Evolutionary conservation across 768 basidiomycete species (phyloP), one percentile per base, ranked within the genome.

Genomic region (Rhodosporidiobolus odoratus): DNA sequence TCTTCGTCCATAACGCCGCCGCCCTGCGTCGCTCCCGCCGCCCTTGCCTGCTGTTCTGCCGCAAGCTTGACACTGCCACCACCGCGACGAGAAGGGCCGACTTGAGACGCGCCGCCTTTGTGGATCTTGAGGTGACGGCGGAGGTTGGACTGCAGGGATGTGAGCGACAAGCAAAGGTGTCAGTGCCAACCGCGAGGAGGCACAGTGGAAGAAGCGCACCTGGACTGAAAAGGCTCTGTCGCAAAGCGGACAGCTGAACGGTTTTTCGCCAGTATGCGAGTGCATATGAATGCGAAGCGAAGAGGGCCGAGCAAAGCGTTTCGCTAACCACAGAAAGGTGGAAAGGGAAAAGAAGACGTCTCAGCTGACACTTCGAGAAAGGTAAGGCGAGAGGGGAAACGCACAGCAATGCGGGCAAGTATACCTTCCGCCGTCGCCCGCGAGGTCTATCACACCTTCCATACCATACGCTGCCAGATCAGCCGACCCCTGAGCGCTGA

Each of bases 191-290:
- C 23, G 37, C 30, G 35, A 38, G 8, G n/a, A 25, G 59, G 27
- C 21, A 15, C 43, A 35, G 27, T 10, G 27, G 13, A 12, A 8
- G n/a, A 23, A 17, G 19, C 68, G 23, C 32, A 70, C 66, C 60
- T 74, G 69, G 12, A 76, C 76, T 1, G 74, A 75, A 43, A 76
- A 76, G 12, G 66, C 66, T 2, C 76, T 63, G 30, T 68, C 66
- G 64, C 74, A 75, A 13, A 71, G 57, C 1, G 58, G 53, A 27
- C 76, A 76, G 0, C 56, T 48, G 65, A 76, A 76, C 1, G 76
- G 76, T 52, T 75, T 76, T 56, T 72, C 76, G 45, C 76, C 76
- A 21, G 76, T 76, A 61, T 76, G 76, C 61, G 71, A 73, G 65
- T 73, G 71, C 19, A 67, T 69, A 62, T 76, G 76, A 21, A 73